Base-by-base conservation (phyloP, 352 stramenopile species). In the Phytophthora melonis region DNA sequence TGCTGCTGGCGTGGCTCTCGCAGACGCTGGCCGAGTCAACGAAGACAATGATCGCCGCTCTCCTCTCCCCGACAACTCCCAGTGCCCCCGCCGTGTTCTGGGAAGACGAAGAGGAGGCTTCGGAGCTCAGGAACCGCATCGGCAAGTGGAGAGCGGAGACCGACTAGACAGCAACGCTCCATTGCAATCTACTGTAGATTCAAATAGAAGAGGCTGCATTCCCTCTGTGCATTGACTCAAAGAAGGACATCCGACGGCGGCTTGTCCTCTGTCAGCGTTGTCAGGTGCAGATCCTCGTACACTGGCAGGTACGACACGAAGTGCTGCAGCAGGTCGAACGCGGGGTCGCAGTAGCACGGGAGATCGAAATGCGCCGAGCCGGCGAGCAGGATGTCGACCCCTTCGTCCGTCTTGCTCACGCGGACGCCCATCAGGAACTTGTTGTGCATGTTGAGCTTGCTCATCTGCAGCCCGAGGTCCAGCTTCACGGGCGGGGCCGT, bases 1-100 rank as follows among this genome's bases (percentile, higher is more conserved):
- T 94, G 1, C 70, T 95, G 13, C 66, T 96, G n/a, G 83, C 87
- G 21, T 96, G 88, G 90, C 74, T 96, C 23, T 81, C 41, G 2
- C 41, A 50, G n/a, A 50, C 41, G 5, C 41, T 50, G 14, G 41
- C 39, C 39, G 83, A 80, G n/a, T 82, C 82, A 8, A 93, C 84
- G 0, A 87, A 89, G 39, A 82, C 76, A 19, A 91, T 93, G 86
- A 78, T 94, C 21, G 77, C 77, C 18, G 82, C 85, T 23, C 66
- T 93, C 52, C 58, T 92, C 9, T 94, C 83, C 27, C 80, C 86
- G 16, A 63, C 36, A 23, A 63, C 71, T 39, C 32, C 30, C 18
- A 69, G 39, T 47, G 30, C 57, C 11, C 47, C 77, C 18, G 8
- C 60, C 39, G 72, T 77, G 34, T 83, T 73, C 47, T 83, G 69